Base-by-base conservation (phyloP, 1,284 basidiomycete genomes). In the Ustilago crameri region DNA sequence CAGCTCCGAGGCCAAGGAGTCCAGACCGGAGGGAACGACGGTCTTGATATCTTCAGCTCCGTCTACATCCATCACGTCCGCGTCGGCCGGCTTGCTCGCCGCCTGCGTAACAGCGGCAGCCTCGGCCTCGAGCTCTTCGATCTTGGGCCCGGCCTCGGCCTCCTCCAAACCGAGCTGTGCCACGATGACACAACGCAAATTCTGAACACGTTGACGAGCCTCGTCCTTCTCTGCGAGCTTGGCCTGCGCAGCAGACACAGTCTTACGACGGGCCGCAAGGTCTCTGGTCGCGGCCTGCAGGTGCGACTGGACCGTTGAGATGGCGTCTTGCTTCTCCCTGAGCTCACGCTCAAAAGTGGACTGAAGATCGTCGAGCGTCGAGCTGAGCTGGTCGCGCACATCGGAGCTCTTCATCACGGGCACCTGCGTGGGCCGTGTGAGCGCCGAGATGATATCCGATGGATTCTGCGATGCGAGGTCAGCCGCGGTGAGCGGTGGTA, bases 231-330 rank as follows among this genome's bases (percentile, higher is more conserved):
- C 71, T 3, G 73, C 77, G 22, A 78, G 58, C n/a, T 63, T 64
- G 12, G 46, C 66, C 56, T 81, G 79, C 1, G 74, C 77, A 9
- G 68, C 75, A 15, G 57, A 47, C 12, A 82, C 73, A 15, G 68
- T 62, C 37, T 90, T 91, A 38, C 95, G 89, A 77, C 94, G 91
- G 59, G 93, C 91, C 0, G 94, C 90, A 8, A 99, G 88, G 70
- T 94, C 91, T 58, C 92, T 89, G 0, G 95, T 98, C 0, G 93
- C 92, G 4, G 90, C 90, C 46, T 92, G 91, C 9, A 98, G 88
- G 76, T 94, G 91, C 7, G 89, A 89, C 83, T 94, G 93, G 14
- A 91, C 92, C 5, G 91, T 88, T 62, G 93, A 91, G 27, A 98
- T 88, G 14, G 89, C 87, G 71, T 93, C 91, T 82, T 94, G 90